Conservation (phyloP, 208 protist species). For the Strigomonas galati region DNA sequence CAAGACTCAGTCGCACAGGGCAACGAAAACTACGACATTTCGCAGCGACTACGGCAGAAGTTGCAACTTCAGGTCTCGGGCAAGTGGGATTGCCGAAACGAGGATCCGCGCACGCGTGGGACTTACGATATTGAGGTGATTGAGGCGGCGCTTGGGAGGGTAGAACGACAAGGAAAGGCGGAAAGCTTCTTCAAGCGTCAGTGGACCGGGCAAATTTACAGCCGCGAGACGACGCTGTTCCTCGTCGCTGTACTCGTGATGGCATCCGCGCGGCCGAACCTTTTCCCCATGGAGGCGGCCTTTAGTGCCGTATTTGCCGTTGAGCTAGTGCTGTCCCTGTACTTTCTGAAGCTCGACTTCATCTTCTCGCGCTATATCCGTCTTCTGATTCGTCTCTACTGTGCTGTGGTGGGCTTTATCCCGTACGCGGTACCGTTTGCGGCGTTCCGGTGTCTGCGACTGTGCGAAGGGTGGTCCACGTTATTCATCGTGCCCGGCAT, state of each 20-base stretch:
- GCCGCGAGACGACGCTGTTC: slow-evolving; percentile 55
- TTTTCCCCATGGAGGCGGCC: slow-evolving; percentile 53
- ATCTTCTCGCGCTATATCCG: slow-evolving; percentile 55
- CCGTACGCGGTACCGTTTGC: slow-evolving; percentile 54
- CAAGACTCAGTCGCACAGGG: slow-evolving; percentile 46
- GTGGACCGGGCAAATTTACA: slow-evolving; percentile 47
- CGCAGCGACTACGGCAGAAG: background rate
- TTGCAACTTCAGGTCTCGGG: slow-evolving; percentile 1
- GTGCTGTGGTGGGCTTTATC: slow-evolving; percentile 57
- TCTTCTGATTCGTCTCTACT: slow-evolving; percentile 59
- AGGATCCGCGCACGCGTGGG: slow-evolving; percentile 59
- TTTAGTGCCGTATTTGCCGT: slow-evolving; percentile 55
- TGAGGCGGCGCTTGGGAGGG: slow-evolving; percentile 60
- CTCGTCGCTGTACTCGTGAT: slow-evolving; percentile 55
- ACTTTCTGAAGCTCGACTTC: slow-evolving; percentile 58
- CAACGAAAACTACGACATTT: background rate
- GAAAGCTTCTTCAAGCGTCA: slow-evolving; percentile 64
- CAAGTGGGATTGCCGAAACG: slow-evolving; percentile 81
- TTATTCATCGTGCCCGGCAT: slow-evolving; percentile 64
- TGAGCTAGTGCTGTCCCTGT: slow-evolving; percentile 59
- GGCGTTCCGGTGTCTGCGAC: slow-evolving; percentile 51
- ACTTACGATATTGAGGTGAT: slow-evolving; percentile 66
- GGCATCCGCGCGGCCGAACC: slow-evolving; percentile 54
- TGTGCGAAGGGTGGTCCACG: slow-evolving; percentile 73
- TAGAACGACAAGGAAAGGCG: slow-evolving; percentile 34